phyloP scores from a whole-genome alignment of 352 stramenopile genomes.

The Globisporangium lucens region DNA sequence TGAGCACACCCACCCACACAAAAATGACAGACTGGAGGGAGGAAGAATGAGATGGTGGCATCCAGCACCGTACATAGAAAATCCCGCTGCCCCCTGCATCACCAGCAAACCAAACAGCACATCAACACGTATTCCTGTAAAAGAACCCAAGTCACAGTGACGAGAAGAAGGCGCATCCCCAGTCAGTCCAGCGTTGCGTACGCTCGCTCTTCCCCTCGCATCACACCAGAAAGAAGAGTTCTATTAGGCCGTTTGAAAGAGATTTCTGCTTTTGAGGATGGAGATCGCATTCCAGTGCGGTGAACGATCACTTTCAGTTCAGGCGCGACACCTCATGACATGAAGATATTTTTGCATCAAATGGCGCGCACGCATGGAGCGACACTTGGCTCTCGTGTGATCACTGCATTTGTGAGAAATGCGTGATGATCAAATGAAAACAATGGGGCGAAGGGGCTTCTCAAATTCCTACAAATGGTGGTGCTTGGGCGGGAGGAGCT shows the following conservation, averaged over 20 bases:
- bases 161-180: background rate
- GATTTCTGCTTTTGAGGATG: too few relatives aligned
- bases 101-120: background rate
- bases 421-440: too few relatives aligned
- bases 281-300: background rate
- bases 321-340: background rate
- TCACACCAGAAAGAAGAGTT: background rate
- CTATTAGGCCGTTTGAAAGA: background rate
- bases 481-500: background rate
- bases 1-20: background rate
- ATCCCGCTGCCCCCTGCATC: background rate
- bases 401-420: too few relatives aligned
- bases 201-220: background rate
- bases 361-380: background rate
- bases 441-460: too few relatives aligned
- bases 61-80: background rate
- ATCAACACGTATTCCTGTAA: background rate
- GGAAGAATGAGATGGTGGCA: slow-evolving; percentile 6
- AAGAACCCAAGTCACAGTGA: too few relatives aligned
- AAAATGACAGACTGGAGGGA: background rate
- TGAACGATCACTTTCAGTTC: background rate
- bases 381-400: too few relatives aligned
- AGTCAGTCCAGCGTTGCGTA: background rate
- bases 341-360: background rate
- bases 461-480: background rate